These are phyloP conservation scores for Axilococcus clingmanii DNA, from an alignment of 139 green algal genomes.

Conservation along the genomic window DNA sequence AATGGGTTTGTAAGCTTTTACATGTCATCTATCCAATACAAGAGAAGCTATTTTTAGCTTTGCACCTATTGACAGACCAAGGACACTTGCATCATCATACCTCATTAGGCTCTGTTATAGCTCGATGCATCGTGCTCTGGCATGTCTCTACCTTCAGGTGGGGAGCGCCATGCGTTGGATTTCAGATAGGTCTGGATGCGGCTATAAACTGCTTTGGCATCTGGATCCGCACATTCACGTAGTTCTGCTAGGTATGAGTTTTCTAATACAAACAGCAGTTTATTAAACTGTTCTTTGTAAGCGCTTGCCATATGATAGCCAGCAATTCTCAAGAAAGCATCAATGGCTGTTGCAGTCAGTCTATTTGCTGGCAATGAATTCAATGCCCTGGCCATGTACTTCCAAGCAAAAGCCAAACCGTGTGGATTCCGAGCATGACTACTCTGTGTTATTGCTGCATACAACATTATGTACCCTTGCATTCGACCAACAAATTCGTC, in stretches of 20 bases:
- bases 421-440: slow-evolving; percentile 34
- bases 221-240: slow-evolving; percentile 16
- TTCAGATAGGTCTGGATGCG: slow-evolving; percentile 38
- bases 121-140: slow-evolving; percentile 34
- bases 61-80: no score
- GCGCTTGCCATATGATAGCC: slow-evolving; percentile 38
- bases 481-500: slow-evolving; percentile 34
- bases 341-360: slow-evolving; percentile 44
- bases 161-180: slow-evolving; percentile 10
- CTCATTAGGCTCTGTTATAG: slow-evolving; percentile 22
- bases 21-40: no score
- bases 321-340: slow-evolving; percentile 46
- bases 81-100: no score
- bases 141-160: slow-evolving; percentile 47
- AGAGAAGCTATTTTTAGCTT: no score
- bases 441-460: slow-evolving; percentile 51
- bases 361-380: slow-evolving; percentile 52
- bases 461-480: slow-evolving; percentile 48
- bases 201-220: slow-evolving; percentile 31
- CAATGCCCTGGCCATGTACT: slow-evolving; percentile 39
- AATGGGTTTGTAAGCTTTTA: no score
- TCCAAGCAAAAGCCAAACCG: slow-evolving; percentile 44
- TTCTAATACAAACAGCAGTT: slow-evolving; percentile 40
- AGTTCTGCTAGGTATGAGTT: slow-evolving; percentile 37
- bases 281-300: slow-evolving; percentile 47